Base-by-base conservation (phyloP, 495 filamentous ascomycete genomes). In the Aspergillus campestris region DNA sequence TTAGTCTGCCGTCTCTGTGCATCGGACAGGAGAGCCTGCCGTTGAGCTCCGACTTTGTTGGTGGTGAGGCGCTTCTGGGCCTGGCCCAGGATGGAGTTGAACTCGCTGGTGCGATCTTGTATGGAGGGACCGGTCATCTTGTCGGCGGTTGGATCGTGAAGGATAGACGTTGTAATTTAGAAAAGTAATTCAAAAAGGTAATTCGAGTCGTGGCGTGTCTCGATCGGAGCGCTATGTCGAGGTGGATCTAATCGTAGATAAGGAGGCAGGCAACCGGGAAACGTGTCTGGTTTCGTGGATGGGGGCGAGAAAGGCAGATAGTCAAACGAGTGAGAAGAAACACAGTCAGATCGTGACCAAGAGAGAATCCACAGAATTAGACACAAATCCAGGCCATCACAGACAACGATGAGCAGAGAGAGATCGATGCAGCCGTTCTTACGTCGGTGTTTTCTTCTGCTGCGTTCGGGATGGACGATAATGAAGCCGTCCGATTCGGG, bases 81-180 rank as follows among this genome's bases (percentile, higher is more conserved):
- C 56, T 89, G 87, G 13, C 75, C 73, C 39, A 97, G 78, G 60
- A 97, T 89, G 49, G 88, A 82, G 55, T 82, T 84, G 71, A 98
- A 98, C 71, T 98, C 92, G 60, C 75, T 75, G 43, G 92, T 98
- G 55, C 92, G 86, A 69, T 98, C 92, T 75, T 98, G 94, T 66
- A 97, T 95, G 35, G 88, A 89, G 13, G 78, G 74, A 37, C 74
- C 72, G 44, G 67, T 62, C 79, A 81, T 82, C 47, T 40, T 64
- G 37, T 33, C 24, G 29, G 27, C 37, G 12, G 8, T 7, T 24
- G 43, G 8, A 39, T 30, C 12, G 44, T 39, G 44, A 29, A 32
- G 29, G 24, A 30, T 8, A 24, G 28, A 15, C n/a, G 24, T 32
- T 7, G n/a, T 30, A 12, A 24, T 1, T 24, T 4, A 24, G 18